Conservation (phyloP, 2,329 filamentous ascomycete genomes). For the Trichoderma aggressivum region DNA sequence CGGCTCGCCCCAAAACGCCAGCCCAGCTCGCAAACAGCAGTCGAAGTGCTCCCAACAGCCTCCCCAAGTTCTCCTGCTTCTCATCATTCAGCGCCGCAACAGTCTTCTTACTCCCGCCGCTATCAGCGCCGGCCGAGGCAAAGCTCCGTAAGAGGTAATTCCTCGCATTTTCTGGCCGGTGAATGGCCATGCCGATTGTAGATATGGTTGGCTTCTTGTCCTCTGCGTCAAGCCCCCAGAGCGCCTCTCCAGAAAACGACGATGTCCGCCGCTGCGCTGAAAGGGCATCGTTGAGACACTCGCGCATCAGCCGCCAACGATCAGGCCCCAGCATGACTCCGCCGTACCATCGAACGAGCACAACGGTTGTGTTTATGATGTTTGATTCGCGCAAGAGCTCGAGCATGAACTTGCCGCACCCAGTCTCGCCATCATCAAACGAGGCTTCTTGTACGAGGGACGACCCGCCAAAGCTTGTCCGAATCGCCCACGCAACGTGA, state of each 20-base stretch:
- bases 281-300: conserved; percentile 53
- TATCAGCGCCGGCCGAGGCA: conserved; percentile 34
- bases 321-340: conserved; percentile 60
- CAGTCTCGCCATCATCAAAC: conserved; percentile 60
- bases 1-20: conserved; percentile 55
- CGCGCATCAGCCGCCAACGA: conserved; percentile 60
- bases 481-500: conserved; percentile 56
- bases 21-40: conserved; percentile 73
- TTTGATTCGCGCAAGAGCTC: conserved; percentile 51
- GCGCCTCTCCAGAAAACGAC: conserved; percentile 46
- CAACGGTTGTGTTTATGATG: conserved; percentile 51
- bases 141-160: conserved; percentile 60
- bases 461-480: conserved; percentile 35
- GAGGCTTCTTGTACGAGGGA: conserved; percentile 47
- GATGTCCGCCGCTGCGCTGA: conserved; percentile 44
- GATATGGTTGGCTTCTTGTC: conserved; percentile 42
- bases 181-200: conserved; percentile 62
- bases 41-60: conserved; percentile 68
- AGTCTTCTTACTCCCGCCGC: conserved; percentile 45
- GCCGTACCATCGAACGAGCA: conserved; percentile 61
- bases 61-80: conserved; percentile 65
- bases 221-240: conserved; percentile 60
- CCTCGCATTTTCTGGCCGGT: conserved; percentile 67
- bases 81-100: conserved; percentile 51
- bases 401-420: conserved; percentile 56